Percentiles rank a stretch among this genome's conserved stretches.
phyloP scores from a whole-genome alignment of 2,329 filamentous ascomycete genomes.

The Ceratocystiopsis sp. region DNA sequence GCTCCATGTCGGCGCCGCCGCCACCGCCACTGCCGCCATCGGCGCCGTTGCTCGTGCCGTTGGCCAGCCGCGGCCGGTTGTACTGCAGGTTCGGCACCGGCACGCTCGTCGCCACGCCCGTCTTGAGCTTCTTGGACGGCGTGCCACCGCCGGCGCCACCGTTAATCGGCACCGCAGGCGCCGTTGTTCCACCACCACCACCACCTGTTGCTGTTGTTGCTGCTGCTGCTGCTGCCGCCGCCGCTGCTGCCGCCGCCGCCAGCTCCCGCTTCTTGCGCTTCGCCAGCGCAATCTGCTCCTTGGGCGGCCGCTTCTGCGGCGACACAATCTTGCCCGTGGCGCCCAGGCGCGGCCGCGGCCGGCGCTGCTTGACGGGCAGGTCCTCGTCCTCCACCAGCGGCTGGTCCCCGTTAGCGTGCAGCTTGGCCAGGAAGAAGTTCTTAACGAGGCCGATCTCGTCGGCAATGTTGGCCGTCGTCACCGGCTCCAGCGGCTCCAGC shows the following conservation, averaged over 20 bases:
- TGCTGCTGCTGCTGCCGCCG: conserved; percentile 15
- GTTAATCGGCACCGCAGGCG: conserved; percentile 12
- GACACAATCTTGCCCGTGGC: conserved; percentile 74
- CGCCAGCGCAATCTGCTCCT: conserved; percentile 66
- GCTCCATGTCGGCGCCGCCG: conserved; percentile 23
- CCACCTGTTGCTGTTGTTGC: conserved; percentile 14
- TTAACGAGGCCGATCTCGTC: conserved; percentile 75
- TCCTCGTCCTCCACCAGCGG: conserved; percentile 89
- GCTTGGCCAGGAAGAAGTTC: conserved; percentile 79
- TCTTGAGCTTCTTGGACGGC: conserved; percentile 36
- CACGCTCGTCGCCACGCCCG: conserved; percentile 10
- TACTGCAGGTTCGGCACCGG: conserved; percentile 2
- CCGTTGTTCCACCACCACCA: neutral
- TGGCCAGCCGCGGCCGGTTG: conserved; percentile 17
- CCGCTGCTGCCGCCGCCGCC: conserved; percentile 18
- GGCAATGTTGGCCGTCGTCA: conserved; percentile 62
- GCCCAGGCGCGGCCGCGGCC: conserved; percentile 45
- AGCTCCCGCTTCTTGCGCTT: conserved; percentile 67
- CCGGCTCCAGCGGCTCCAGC: conserved; percentile 53
- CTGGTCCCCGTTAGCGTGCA: conserved; percentile 68
- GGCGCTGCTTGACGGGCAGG: conserved; percentile 79
- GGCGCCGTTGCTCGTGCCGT: conserved; percentile 12
- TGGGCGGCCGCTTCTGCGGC: conserved; percentile 65
- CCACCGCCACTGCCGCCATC: conserved; percentile 37
- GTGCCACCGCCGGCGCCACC: conserved; percentile 20